A percentile compares a stretch with the other conserved stretches of the same genome.
phyloP scores from a whole-genome alignment of 2,329 filamentous ascomycete genomes.

The Arachnopeziza araneosa region DNA sequence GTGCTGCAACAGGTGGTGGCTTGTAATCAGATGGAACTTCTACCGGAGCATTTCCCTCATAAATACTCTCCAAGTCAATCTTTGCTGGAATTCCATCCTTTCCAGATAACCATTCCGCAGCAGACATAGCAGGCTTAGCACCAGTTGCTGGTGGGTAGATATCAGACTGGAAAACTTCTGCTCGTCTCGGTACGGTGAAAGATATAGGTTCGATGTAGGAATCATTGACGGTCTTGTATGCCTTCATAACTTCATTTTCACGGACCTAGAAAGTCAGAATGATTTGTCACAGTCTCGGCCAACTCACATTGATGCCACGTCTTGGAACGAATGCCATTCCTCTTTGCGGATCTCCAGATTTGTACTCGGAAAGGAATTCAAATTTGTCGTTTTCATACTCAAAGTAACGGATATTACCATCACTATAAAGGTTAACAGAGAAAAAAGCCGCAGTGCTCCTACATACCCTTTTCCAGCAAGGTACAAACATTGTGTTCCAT shows the following conservation, averaged over 20 bases:
- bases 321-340: slow-evolving; percentile 93
- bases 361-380: slow-evolving; percentile 94
- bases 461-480: slow-evolving; percentile 92
- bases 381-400: slow-evolving; percentile 99
- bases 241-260: slow-evolving; percentile 93
- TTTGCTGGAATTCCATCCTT: slow-evolving; percentile 82
- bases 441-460: neutral
- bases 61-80: slow-evolving; percentile 88
- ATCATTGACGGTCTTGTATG: slow-evolving; percentile 96
- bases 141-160: slow-evolving; percentile 88
- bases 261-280: slow-evolving; percentile 54
- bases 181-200: slow-evolving; percentile 90
- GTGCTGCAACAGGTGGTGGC: slow-evolving; percentile 42
- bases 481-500: slow-evolving; percentile 91
- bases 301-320: slow-evolving; percentile 78
- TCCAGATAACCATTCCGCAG: slow-evolving; percentile 79
- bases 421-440: slow-evolving; percentile 44
- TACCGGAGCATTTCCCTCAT: slow-evolving; percentile 74
- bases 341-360: slow-evolving; percentile 91
- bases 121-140: slow-evolving; percentile 71
- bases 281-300: neutral
- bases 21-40: slow-evolving; percentile 70
- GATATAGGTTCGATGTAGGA: slow-evolving; percentile 92
- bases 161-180: slow-evolving; percentile 93
- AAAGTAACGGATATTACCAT: slow-evolving; percentile 98